Evolutionary conservation across 495 filamentous ascomycete species (phyloP), one percentile per base, ranked within the genome.

Genomic region (Penicillium herquei): DNA sequence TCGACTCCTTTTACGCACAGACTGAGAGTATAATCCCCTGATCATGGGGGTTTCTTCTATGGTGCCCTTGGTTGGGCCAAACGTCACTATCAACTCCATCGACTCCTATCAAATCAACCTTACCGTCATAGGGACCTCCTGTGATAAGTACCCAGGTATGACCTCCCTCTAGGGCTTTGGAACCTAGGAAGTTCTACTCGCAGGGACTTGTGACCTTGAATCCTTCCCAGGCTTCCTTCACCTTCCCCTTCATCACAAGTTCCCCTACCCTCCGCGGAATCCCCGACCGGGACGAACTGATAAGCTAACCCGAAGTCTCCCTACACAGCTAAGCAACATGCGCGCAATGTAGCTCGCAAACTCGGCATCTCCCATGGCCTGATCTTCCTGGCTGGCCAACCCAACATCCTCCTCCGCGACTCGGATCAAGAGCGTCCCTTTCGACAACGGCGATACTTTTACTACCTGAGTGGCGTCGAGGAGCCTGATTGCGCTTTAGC

Each of bases 401-500:
- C 84, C 54, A 90, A 86, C 37, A 78, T 80, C 57, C 73, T 90
- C 59, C 72, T 84, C 54, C 87, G 92, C 61, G 92, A 96, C 70
- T 87, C 86, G 54, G 92, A 96, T 64, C 85, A 89, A 75, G 72
- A 81, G 16, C 78, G 80, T 54, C 87, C 82, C 3, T 95, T 95
- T 61, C 81, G 89, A 55, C 94, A 98, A 71, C 86, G 92, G 59
- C 87, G 94, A 50, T 88, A 85, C 69, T 98, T 98, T 76, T 96
- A 88, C 82, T 98, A 98, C 70, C 78, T 98, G 33, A 88, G 88
- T 42, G 95, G 95, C 62, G 92, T 87, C 59, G 76, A 85, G 39
- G 80, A 92, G 43, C 81, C 90, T 31, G 92, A 97, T 71, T 91
- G 86, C 71, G 86, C 87, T 70, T 76, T 92, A 49, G 85, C 90